Conservation (phyloP, 495 filamentous ascomycete species). For the Chaetomium fimeti region DNA sequence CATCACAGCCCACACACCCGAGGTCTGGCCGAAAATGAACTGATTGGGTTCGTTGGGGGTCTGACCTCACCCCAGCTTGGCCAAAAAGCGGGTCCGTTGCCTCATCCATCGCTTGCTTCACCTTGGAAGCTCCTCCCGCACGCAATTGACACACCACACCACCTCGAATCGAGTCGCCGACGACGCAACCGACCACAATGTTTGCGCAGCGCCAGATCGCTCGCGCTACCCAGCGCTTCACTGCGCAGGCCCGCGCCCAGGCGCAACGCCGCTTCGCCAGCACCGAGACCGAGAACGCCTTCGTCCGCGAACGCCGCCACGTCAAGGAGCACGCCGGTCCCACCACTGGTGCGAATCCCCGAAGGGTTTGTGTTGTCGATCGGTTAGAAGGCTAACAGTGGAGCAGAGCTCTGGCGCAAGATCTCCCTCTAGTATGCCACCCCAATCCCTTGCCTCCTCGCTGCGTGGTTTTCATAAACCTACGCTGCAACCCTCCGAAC, state of each 20-base stretch:
- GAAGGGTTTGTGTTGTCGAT: neutral
- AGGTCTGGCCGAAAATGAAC: slow-evolving; percentile 30
- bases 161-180: slow-evolving; percentile 10
- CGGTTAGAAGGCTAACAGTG: slow-evolving; percentile 20
- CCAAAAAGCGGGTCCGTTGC: slow-evolving; percentile 25
- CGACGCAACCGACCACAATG: slow-evolving; percentile 48
- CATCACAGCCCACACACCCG: slow-evolving; percentile 24
- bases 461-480: slow-evolving; percentile 36
- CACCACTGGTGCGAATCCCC: slow-evolving; percentile 63
- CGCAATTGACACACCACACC: slow-evolving; percentile 18
- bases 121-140: neutral
- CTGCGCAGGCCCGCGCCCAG: slow-evolving; percentile 55
- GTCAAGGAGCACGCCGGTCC: slow-evolving; percentile 82
- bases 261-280: slow-evolving; percentile 70
- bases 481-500: neutral
- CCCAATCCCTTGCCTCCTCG: neutral
- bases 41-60: slow-evolving; percentile 30
- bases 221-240: slow-evolving; percentile 58
- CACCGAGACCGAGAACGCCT: slow-evolving; percentile 68
- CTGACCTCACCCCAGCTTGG: slow-evolving; percentile 28
- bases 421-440: slow-evolving; percentile 80
- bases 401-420: slow-evolving; percentile 86
- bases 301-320: slow-evolving; percentile 78
- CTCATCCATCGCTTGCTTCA: slow-evolving; percentile 15
- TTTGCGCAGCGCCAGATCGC: slow-evolving; percentile 60